Percentiles rank a stretch among this genome's conserved stretches.
Evolutionary conservation across 345 rosid species (phyloP).

Genomic region (Eucalyptus albens): DNA sequence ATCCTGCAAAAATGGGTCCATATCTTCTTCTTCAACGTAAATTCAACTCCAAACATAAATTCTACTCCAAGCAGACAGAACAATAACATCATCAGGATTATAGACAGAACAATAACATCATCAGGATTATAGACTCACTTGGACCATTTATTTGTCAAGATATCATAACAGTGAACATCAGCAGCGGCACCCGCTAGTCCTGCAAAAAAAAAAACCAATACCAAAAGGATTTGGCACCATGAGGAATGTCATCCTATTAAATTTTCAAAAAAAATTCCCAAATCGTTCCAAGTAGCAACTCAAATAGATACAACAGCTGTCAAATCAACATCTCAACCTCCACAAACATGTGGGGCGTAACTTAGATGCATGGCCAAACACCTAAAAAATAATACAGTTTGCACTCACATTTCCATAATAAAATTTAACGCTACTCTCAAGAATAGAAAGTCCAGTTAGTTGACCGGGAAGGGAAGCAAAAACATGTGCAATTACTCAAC

Average conservation of each 20-base stretch:
- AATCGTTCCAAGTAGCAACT: background rate
- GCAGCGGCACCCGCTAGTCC: constrained; percentile 49
- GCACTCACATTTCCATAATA: background rate
- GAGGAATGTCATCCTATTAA: background rate
- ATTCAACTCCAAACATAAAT: background rate
- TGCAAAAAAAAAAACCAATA: constrained; percentile 10
- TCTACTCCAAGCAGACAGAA: background rate
- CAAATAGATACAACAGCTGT: background rate
- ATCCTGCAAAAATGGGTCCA: constrained; percentile 28
- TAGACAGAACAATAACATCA: background rate
- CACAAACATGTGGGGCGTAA: background rate
- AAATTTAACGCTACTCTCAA: background rate
- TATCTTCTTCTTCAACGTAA: background rate
- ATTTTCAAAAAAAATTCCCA: background rate
- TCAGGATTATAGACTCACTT: constrained; percentile 21
- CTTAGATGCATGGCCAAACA: background rate
- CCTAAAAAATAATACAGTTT: background rate
- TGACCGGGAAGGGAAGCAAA: background rate
- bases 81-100: background rate
- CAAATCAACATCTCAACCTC: background rate
- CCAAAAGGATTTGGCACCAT: background rate
- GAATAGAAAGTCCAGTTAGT: background rate
- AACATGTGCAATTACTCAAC: background rate
- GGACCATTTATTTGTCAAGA: constrained; percentile 42
- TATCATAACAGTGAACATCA: constrained; percentile 41